phyloP scores from a whole-genome alignment of 208 protist species.

The Acanthamoeba royreba region DNA sequence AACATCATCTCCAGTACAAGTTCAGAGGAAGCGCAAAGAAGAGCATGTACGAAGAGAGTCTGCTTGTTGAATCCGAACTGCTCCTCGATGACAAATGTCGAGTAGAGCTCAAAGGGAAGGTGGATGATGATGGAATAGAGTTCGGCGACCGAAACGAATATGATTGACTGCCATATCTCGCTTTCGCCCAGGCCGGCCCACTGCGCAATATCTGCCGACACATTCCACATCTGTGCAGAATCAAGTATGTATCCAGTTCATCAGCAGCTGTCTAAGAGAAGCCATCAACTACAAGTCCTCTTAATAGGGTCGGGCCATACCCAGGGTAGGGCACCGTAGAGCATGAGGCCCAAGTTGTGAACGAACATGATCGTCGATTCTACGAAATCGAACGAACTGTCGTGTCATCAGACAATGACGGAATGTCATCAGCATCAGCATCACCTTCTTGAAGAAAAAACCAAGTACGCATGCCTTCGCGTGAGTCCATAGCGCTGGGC shows the following conservation, averaged over 20 bases:
- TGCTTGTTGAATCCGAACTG: constrained; percentile 33
- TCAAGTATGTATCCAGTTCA: no score
- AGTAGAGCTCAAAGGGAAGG: constrained; percentile 22
- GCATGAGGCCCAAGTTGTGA: neutral
- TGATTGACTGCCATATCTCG: neutral
- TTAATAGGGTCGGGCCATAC: neutral
- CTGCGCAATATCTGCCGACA: neutral
- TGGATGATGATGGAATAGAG: neutral
- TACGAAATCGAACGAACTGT: neutral
- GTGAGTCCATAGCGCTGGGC: neutral
- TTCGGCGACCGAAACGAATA: neutral
- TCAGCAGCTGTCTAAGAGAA: neutral
- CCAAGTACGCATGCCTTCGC: no score
- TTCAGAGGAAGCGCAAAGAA: no score
- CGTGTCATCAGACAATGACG: neutral
- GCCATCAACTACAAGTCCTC: neutral
- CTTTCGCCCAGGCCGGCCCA: neutral
- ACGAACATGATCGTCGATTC: constrained; percentile 1
- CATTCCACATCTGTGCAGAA: neutral
- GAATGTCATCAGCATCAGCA: neutral
- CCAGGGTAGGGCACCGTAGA: neutral
- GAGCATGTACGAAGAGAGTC: neutral
- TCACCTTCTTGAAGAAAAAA: no score
- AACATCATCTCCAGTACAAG: no score
- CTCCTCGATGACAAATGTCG: constrained; percentile 12